Evolutionary conservation across 2,329 filamentous ascomycete species (phyloP), one percentile per base, ranked within the genome.

Genomic region (Penicillium sp.): DNA sequence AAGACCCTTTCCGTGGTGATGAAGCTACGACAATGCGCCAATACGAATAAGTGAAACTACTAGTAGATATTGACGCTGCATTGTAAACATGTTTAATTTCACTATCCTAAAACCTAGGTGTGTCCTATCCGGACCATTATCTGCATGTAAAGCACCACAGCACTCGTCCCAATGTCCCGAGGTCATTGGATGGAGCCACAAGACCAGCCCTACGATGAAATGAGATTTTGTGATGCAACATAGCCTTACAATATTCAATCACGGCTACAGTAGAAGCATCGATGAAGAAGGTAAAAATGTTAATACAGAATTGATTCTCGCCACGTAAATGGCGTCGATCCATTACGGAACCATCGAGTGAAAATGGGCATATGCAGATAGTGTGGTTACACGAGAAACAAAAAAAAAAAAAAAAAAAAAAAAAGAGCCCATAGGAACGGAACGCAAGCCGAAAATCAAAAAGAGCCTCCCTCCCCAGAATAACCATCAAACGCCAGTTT

Each of bases 401-500:
- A 41, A 40, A 38, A 52, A 49, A 52, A 49, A 23, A 23, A 3
- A 23, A 23, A n/a, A 42, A 41, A 40, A 38, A 52, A 49, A 52
- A 49, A 23, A 23, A 3, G 3, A 23, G 20, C 35, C 12, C 18
- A 40, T 35, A 20, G 28, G 23, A 44, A 48, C 33, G 28, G 23
- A 44, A 48, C 33, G 35, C 45, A 38, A 18, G 15, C 15, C 15
- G 28, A 28, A 52, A 41, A 44, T 40, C 29, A 52, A 56, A 18
- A 49, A 37, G 24, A 43, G 20, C 44, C 39, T 43, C 24, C 45
- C 48, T 35, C 23, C 24, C 13, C 12, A 31, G 25, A 20, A 27
- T 42, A 40, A 24, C 41, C 37, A 44, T 41, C 23, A 45, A 52
- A 52, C 49, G 49, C 49, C 49, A 42, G 29, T 42, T 27, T 25